Conservation (phyloP, 352 stramenopile species). For the Phytophthora pseudosyringae region DNA sequence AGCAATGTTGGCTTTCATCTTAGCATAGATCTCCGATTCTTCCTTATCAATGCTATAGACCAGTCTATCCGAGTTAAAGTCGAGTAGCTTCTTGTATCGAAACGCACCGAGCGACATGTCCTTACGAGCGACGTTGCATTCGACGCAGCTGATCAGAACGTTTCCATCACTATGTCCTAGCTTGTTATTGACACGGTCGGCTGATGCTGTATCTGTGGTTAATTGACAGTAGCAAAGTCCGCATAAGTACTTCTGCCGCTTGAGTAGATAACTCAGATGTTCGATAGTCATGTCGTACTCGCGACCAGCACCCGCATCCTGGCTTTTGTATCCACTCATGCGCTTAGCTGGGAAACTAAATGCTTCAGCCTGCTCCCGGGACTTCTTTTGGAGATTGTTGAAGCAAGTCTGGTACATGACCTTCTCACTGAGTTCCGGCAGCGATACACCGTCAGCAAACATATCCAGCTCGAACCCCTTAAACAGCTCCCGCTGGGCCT, state of each 20-base stretch:
- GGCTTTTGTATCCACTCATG: too few relatives aligned
- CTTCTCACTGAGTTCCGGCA: slow-evolving; percentile 26
- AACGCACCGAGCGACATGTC: slow-evolving; percentile 20
- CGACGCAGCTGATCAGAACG: too few relatives aligned
- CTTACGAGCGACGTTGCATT: too few relatives aligned
- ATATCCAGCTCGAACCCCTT: slow-evolving; percentile 35
- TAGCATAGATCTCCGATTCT: slow-evolving; percentile 4
- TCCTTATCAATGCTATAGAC: slow-evolving; percentile 8
- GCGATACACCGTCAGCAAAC: slow-evolving; percentile 32
- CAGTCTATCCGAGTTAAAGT: slow-evolving; percentile 9
- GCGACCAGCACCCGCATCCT: too few relatives aligned
- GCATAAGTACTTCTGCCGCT: slow-evolving; percentile 32
- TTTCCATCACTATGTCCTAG: too few relatives aligned
- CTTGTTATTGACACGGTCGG: not conserved
- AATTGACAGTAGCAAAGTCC: slow-evolving; percentile 29
- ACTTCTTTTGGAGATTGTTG: slow-evolving; percentile 1
- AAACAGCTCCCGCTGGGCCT: not conserved
- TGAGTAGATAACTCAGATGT: not conserved
- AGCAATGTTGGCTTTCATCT: slow-evolving; percentile 12
- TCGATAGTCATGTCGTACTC: too few relatives aligned
- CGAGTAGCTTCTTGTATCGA: slow-evolving; percentile 10
- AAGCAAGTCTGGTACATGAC: slow-evolving; percentile 37
- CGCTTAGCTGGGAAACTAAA: too few relatives aligned
- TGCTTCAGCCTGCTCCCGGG: too few relatives aligned
- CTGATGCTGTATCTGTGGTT: slow-evolving; percentile 28